Base-by-base conservation (phyloP, 2,329 filamentous ascomycete genomes). In the Calonectria multiphialidica region DNA sequence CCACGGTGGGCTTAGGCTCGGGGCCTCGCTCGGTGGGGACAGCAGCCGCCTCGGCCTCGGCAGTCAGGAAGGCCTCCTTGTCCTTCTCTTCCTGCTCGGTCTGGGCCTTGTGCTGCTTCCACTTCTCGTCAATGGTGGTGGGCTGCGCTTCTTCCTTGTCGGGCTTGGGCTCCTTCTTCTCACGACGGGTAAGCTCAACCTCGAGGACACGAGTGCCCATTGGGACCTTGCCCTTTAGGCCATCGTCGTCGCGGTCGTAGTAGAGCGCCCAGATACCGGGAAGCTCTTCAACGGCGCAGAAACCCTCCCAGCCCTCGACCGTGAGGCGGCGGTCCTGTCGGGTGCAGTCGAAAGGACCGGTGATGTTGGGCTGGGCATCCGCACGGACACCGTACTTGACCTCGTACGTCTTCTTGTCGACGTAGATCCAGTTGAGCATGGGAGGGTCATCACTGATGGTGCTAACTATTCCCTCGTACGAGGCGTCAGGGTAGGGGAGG, bases 401-500 rank as follows among this genome's bases (percentile, higher is more conserved):
- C 72, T 86, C 86, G 66, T 86, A 84, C 1, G 86, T 86, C 21
- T 84, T 77, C 59, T 82, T 82, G 76, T 88, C 84, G 53, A 88
- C 81, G 69, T 86, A 88, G 73, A 88, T 85, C 87, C 87, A 88
- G 78, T 88, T 88, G 76, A 88, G 81, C 73, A 87, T 84, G 1
- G 87, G 87, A n/a, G 87, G 85, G 16, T 85, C 85, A 63, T 87
- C 84, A 40, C 83, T 86, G 45, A 88, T 88, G 12, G 86, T 88
- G 59, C 84, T 87, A 33, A 88, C 87, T 2, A 88, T 79, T 5
- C 87, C 87, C 44, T 87, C 83, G 50, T 85, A 83, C 30, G 80
- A 71, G n/a, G 83, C 74, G n/a, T 89, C 89, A 3, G 89, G 89
- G 74, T 90, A 91, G 2, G 89, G 88, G 25, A 91, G 82, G 74